Percentiles rank a stretch among this genome's conserved stretches.
phyloP scores from a whole-genome alignment of 2,329 filamentous ascomycete species.

The Colletotrichum phormii region DNA sequence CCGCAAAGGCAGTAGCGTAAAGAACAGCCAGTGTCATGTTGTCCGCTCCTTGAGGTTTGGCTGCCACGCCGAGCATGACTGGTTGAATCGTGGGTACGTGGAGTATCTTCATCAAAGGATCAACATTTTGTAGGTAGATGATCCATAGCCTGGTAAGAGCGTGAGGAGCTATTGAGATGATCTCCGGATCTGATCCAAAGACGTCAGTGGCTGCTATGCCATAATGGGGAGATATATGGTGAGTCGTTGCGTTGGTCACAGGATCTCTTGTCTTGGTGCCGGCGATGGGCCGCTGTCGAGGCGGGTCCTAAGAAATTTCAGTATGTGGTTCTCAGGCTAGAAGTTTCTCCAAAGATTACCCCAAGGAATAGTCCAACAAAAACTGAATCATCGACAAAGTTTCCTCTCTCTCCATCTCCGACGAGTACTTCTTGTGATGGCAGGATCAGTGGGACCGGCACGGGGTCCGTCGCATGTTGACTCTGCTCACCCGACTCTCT shows the following conservation, averaged over 20 bases:
- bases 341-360: neutral
- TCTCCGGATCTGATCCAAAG: neutral
- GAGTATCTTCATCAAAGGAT: neutral
- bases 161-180: neutral
- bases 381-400: neutral
- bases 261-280: neutral
- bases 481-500: neutral
- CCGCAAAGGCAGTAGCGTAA: neutral
- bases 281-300: neutral
- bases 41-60: neutral
- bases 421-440: neutral
- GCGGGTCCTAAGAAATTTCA: neutral
- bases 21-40: neutral
- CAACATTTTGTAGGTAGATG: neutral
- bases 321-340: neutral
- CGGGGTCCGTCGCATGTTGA: no score
- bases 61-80: neutral
- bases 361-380: neutral
- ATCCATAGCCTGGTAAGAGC: neutral
- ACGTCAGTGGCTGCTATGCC: neutral
- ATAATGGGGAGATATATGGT: neutral
- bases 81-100: neutral
- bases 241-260: neutral
- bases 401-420: neutral
- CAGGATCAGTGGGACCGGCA: neutral